Base-by-base conservation (phyloP, 2,329 filamentous ascomycete genomes). In the Trichoderma afroharzianum region DNA sequence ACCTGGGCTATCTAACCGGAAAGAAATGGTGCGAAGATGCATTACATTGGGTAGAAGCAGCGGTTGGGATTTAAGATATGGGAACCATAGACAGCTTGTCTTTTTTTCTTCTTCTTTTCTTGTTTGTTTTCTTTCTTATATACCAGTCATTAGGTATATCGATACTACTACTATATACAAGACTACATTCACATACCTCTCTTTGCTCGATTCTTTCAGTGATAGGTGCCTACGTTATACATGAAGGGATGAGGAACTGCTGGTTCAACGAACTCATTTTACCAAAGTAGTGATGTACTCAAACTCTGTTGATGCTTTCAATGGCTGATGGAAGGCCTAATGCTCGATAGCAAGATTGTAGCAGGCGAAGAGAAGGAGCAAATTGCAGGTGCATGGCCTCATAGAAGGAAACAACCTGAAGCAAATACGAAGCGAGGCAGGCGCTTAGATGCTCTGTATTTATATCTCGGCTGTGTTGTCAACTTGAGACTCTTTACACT, bases 41-140 rank as follows among this genome's bases (percentile, higher is more conserved):
- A 53, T 62, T 62, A 62, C 15, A 61, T 33, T 47, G 39, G 67
- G 21, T 69, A 69, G 67, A 69, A 53, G 66, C 26, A 50, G 66
- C 39, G 57, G 21, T 24, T 62, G 39, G 39, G 24, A 24, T 47
- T 69, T 36, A 47, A 50, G 57, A 28, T 39, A 57, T 53, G 30
- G 39, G 57, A 62, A n/a, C 47, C 28, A 69, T 69, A 62, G 67
- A 69, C n/a, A 26, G 67, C 55, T 30, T 33, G 26, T 33, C 14
- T 32, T 28, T 61, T 24, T 12, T 32, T 63, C 11, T 2, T n/a
- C 8, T 26, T 53, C 14, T n/a, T 33, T 64, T 53, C 15, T 3
- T 24, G 14, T 36, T 24, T 5, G 39, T 21, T 36, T 15, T 36
- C 21, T 61, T 61, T 18, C 6, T 32, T 58, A n/a, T 21, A 32